Base-by-base conservation (phyloP, 441 rosid genomes). In the Capsella rubella region DNA sequence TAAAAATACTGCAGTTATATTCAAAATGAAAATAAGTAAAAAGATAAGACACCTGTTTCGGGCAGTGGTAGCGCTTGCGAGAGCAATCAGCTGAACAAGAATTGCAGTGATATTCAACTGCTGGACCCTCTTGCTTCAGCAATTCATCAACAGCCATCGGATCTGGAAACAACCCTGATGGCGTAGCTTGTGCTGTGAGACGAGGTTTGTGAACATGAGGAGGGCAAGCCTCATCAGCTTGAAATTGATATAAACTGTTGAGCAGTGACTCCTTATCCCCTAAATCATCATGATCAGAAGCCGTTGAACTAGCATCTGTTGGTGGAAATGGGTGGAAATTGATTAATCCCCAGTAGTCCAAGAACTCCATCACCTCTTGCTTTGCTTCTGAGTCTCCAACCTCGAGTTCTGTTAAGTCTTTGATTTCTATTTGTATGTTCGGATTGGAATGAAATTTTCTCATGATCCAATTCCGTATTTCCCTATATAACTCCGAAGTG, bases 71-170 rank as follows among this genome's bases (percentile, higher is more conserved):
- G 66, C 97, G 99, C 78, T 91, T 95, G 81, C 98, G 87, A 59
- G 99, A 91, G 84, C 99, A 95, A 82, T 95, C 99, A 64, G 96
- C 93, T 27, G 99, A 90, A 79, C 99, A 95, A 75, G 93, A 92
- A 81, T 95, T 95, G 84, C 99, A 95, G 81, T 95, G 99, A 76
- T 92, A 95, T 79, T 91, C 99, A 66, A 91, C 98, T 37, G 88
- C 32, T 53, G 97, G 97, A 67, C 89, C 98, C 80, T 92, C 97
- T 61, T 88, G 85, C 84, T 78, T 83, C 66, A 73, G 80, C 82
- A 86, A 82, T 40, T 95, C 99, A 55, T 95, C 99, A 76, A 85
- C 80, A 80, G 84, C 64, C 67, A 91, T 55, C 69, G 95, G 82
- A 76, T 92, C 98, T 3, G 90, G 87, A 80, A 92, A 84, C 58